Evolutionary conservation across 805 yeast genomes (phyloP).

Genomic region (Metschnikowia cerradonensis): DNA sequence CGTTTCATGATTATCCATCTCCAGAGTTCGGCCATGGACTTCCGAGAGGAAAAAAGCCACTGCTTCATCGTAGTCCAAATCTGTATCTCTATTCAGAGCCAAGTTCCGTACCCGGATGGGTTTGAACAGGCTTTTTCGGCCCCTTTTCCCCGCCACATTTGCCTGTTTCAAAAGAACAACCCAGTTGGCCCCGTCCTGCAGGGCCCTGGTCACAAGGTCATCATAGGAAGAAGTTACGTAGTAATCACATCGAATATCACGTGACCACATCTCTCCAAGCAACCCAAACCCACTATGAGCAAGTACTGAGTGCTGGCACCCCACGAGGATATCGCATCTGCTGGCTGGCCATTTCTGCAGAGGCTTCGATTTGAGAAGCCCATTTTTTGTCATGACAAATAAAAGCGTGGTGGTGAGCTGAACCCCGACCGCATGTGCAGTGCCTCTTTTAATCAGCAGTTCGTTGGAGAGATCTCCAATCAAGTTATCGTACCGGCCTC

Average conservation of each 20-base stretch:
- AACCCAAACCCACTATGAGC: slow-evolving; percentile 61
- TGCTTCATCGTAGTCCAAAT: slow-evolving; percentile 68
- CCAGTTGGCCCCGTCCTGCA: slow-evolving; percentile 69
- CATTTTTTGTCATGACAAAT: slow-evolving; percentile 34
- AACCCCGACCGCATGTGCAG: slow-evolving; percentile 73
- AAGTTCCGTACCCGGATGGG: slow-evolving; percentile 72
- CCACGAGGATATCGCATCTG: slow-evolving; percentile 81
- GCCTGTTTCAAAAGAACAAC: slow-evolving; percentile 75
- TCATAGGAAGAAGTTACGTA: slow-evolving; percentile 41
- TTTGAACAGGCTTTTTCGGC: slow-evolving; percentile 50
- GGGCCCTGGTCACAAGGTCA: slow-evolving; percentile 61
- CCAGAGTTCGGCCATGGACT: slow-evolving; percentile 12
- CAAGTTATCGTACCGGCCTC: slow-evolving; percentile 87
- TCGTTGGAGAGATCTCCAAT: slow-evolving; percentile 60
- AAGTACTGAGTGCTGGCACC: slow-evolving; percentile 57
- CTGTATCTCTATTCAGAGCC: slow-evolving; percentile 58
- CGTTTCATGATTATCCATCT: slow-evolving; percentile 1
- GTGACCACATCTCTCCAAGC: slow-evolving; percentile 64
- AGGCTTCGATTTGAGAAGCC: slow-evolving; percentile 16
- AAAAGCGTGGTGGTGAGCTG: slow-evolving; percentile 56
- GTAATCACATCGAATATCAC: slow-evolving; percentile 76
- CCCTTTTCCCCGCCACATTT: slow-evolving; percentile 30
- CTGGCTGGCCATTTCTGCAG: slow-evolving; percentile 39
- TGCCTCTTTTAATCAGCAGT: slow-evolving; percentile 21
- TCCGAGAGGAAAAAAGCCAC: slow-evolving; percentile 29